These are phyloP conservation scores for Quercus cerris DNA, from an alignment of 306 rosid genomes.

Conservation along the genomic window DNA sequence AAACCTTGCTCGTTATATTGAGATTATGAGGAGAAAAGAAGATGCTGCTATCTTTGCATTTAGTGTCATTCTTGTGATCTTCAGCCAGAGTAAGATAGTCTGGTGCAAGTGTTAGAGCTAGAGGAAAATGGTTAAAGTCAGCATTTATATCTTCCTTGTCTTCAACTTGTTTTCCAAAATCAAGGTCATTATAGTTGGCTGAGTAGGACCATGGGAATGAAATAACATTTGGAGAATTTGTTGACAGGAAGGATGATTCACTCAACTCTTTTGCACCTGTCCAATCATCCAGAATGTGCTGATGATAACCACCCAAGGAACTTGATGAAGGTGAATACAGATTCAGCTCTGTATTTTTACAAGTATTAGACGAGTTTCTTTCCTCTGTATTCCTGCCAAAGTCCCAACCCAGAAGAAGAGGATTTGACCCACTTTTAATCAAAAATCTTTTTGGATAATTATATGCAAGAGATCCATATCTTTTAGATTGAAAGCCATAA, in stretches of 20 bases:
- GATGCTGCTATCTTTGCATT: conserved; percentile 28
- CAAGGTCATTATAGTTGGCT: conserved; percentile 30
- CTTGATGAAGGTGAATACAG: conserved; percentile 21
- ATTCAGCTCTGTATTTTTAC: conserved; percentile 22
- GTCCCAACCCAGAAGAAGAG: conserved; percentile 49
- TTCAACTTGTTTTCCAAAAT: conserved; percentile 29
- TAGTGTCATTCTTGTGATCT: conserved; percentile 21
- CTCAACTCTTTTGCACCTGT: conserved; percentile 19
- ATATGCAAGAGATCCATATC: conserved; percentile 22
- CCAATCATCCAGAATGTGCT: conserved; percentile 20
- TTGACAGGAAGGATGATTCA: conserved; percentile 34
- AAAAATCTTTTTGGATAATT: conserved; percentile 18
- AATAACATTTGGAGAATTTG: conserved; percentile 22
- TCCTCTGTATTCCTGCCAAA: conserved; percentile 20
- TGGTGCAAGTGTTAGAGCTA: conserved; percentile 30
- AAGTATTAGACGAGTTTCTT: conserved; percentile 23
- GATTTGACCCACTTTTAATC: conserved; percentile 27
- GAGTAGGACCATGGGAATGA: conserved; percentile 30
- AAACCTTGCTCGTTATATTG: conserved; percentile 31
- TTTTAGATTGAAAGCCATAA: conserved; percentile 26
- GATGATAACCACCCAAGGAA: conserved; percentile 23
- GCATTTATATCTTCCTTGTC: conserved; percentile 27
- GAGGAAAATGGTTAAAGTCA: conserved; percentile 32
- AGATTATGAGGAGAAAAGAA: conserved; percentile 29
- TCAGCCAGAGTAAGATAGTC: conserved; percentile 25